Evolutionary conservation across 208 protist species (phyloP), one percentile per base, ranked within the genome.

Genomic region (Crithidia mellificae): DNA sequence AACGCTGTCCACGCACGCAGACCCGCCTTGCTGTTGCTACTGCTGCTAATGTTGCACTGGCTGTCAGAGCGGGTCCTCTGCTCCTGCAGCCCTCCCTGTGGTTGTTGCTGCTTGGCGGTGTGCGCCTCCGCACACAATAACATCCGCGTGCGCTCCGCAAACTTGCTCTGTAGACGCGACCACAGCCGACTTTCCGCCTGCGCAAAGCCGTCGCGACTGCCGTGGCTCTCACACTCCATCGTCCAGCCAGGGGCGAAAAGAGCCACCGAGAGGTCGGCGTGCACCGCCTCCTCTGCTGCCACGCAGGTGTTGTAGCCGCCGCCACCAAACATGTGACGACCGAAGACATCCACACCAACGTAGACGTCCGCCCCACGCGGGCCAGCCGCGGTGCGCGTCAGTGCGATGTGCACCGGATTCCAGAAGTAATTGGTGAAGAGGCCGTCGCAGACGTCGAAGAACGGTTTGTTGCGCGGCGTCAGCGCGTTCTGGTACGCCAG

Each of bases 201-300:
- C 17, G 80, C 69, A 69, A 90, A 93, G 14, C 47, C 68, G 41
- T 85, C 81, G 22, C 82, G 81, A 11, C 41, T 64, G 14, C 74
- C 74, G 17, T 78, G 11, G 12, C 79, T 73, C 61, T 82, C 70
- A 19, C 20, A 63, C 66, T 98, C 95, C 51, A 73, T 74, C 24
- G 89, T 92, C 93, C 92, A 98, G 5, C 63, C 92, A 17, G 93
- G 92, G 6, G 93, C 93, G 73, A 98, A 98, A n/a, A 98, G 52
- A 14, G 87, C 93, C 7, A 83, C 71, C 11, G 92, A 97, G 38
- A 92, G 64, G 6, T 73, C 43, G 7, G 58, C 39, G 2, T 49
- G 19, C 9, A 24, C 36, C 8, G 71, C 79, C 53, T 77, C 72
- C 12, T 77, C 30, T 7, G 86, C 68, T 20, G 89, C 90, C 2